Base-by-base conservation (phyloP, 2,329 filamentous ascomycete genomes). In the Colletotrichum navitas region DNA sequence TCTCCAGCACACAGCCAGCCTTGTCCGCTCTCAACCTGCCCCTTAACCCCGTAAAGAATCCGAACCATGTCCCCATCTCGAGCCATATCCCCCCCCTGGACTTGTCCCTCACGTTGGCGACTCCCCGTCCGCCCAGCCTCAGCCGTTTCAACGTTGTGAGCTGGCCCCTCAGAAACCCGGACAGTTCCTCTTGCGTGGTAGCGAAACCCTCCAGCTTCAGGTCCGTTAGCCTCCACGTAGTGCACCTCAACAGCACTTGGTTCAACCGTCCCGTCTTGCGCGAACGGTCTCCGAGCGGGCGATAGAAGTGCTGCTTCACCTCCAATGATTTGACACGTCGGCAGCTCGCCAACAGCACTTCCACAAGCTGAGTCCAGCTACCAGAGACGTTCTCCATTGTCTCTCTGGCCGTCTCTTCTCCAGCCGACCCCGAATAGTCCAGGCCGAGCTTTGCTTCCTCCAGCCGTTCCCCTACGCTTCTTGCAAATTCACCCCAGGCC, bases 161-260 rank as follows among this genome's bases (percentile, higher is more conserved):
- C 12, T 58, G 59, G 18, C 41, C 14, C n/a, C 14, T 43, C 14
- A 58, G 24, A 26, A 68, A 58, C 21, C 41, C 36, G 4, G 26
- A 18, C 47, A 68, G 21, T 39, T 63, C 39, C 2, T 63, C 21
- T n/a, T 41, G 24, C n/a, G 34, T 39, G 18, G 36, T 32, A 1
- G 11, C 49, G 7, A 68, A 63, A 5, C 59, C 59, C 59, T 68
- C 36, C 12, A 56, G 49, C 26, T 56, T 56, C 14, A 56, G 59
- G 4, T 68, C 65, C 8, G 59, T 54, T 6, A 67, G 45, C 11
- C 21, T 49, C 29, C 29, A 52, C 6, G 52, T n/a, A 29, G 43
- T 36, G 26, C 49, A 21, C 8, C 59, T 39, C 32, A 49, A 32
- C 7, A 68, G 36, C 16, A 45, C 14, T 11, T 18, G 34, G 18